phyloP scores from a whole-genome alignment of 495 filamentous ascomycete genomes.

The Corynascus novoguineensis region DNA sequence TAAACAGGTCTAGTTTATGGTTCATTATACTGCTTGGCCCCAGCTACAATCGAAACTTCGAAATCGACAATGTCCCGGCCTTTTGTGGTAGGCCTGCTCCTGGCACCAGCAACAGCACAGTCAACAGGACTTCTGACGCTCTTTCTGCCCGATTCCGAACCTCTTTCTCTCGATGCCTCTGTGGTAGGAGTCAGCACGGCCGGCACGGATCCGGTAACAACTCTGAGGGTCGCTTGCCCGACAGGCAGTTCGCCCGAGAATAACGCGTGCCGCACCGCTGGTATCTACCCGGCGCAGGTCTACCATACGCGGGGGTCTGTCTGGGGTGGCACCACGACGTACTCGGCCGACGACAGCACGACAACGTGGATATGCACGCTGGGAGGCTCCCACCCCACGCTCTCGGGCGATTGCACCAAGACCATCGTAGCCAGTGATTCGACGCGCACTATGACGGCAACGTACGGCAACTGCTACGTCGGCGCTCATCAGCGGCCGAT shows the following conservation, averaged over 20 bases:
- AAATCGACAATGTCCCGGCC: too few relatives aligned
- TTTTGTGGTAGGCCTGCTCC: not conserved
- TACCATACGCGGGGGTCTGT: slow-evolving; percentile 8
- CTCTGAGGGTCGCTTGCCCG: slow-evolving; percentile 1
- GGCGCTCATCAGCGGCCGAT: not conserved
- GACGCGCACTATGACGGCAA: slow-evolving; percentile 2
- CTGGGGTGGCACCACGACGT: slow-evolving; percentile 7
- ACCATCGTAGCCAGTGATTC: not conserved
- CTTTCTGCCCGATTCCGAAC: slow-evolving; percentile 9
- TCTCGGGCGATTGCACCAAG: not conserved
- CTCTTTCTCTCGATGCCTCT: slow-evolving; percentile 3
- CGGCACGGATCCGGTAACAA: not conserved
- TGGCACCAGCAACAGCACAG: not conserved
- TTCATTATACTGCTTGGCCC: too few relatives aligned
- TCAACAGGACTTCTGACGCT: not conserved
- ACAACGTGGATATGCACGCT: slow-evolving; percentile 8
- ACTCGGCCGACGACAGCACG: slow-evolving; percentile 8
- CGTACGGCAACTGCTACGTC: slow-evolving; percentile 2
- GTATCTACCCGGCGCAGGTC: slow-evolving; percentile 7
- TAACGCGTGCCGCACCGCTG: slow-evolving; percentile 5
- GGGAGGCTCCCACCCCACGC: not conserved
- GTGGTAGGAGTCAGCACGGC: not conserved
- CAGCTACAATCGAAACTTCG: too few relatives aligned
- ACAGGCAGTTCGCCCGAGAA: slow-evolving; percentile 3
- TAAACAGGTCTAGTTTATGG: too few relatives aligned